phyloP scores from a whole-genome alignment of 2,329 filamentous ascomycete genomes.

The Podosphaera leucotricha region DNA sequence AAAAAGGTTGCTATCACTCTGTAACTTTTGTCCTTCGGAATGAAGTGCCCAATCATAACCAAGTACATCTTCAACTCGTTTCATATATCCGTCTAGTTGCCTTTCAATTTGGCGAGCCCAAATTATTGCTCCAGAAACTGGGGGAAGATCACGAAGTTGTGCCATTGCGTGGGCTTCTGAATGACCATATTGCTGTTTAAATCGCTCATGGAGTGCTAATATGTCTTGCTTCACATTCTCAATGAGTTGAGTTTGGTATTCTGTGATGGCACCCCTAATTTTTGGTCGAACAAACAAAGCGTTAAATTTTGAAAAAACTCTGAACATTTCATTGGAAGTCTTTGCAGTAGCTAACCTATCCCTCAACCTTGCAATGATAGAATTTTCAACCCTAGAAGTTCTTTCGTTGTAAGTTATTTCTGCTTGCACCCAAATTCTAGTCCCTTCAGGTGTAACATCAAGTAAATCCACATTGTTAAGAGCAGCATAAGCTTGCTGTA shows the following conservation, averaged over 20 bases:
- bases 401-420: conserved; percentile 95
- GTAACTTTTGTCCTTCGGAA: conserved; percentile 80
- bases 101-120: conserved; percentile 95
- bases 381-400: conserved; percentile 92
- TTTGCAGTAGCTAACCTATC: conserved; percentile 88
- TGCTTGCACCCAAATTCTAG: conserved; percentile 74
- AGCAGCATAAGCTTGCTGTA: conserved; percentile 80
- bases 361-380: conserved; percentile 81
- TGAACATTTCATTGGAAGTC: conserved; percentile 98
- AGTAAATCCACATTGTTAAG: conserved; percentile 87
- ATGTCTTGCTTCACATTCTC: conserved; percentile 97
- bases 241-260: conserved; percentile 95
- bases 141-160: conserved; percentile 81
- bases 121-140: conserved; percentile 89
- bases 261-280: conserved; percentile 89
- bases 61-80: conserved; percentile 94
- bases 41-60: conserved; percentile 89
- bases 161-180: conserved; percentile 98
- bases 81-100: conserved; percentile 90
- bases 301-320: conserved; percentile 99
- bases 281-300: conserved; percentile 96
- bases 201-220: conserved; percentile 74
- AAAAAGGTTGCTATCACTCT: conserved; percentile 79
- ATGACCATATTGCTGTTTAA: conserved; percentile 97
- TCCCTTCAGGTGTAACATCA: conserved; percentile 76